A percentile compares a stretch with the other conserved stretches of the same genome.
Evolutionary conservation across 345 rosid genomes (phyloP).

Genomic region (Ceriops decandra): DNA sequence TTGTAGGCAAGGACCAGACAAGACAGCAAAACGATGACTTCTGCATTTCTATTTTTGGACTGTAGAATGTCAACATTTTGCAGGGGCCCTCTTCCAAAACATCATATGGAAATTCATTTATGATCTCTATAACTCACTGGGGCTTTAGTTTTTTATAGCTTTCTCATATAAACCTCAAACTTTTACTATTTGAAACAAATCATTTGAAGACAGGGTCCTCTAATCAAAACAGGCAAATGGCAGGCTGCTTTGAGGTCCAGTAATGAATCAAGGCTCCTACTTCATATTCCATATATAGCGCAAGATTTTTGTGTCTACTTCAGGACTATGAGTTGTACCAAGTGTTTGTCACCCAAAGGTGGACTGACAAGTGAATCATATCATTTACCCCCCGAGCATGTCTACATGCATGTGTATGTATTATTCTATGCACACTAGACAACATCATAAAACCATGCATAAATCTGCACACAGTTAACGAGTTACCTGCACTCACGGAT

Average conservation of each 20-base stretch:
- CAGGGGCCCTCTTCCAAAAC: not conserved
- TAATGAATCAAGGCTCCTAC: not conserved
- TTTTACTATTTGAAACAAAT: not conserved
- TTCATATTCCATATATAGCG: not conserved
- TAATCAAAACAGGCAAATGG: not conserved
- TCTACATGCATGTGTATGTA: not conserved
- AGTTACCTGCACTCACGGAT: slow-evolving; percentile 45
- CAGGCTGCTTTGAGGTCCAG: not conserved
- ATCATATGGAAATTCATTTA: not conserved
- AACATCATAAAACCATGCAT: not conserved
- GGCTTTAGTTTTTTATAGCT: slow-evolving; percentile 13
- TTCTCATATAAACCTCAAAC: slow-evolving; percentile 5
- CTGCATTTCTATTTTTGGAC: not conserved
- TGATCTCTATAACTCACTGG: not conserved
- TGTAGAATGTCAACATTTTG: not conserved
- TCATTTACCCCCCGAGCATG: not conserved
- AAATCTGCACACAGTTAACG: not conserved
- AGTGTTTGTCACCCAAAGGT: not conserved
- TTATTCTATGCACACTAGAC: not conserved
- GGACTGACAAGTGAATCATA: not conserved
- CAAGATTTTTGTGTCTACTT: not conserved
- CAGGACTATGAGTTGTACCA: too few species aligned
- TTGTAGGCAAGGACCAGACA: not conserved
- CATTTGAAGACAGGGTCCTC: not conserved
- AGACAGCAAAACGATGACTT: not conserved